These are phyloP conservation scores for Nidula microcarpa DNA, from an alignment of 768 basidiomycete species.

Conservation along the genomic window DNA sequence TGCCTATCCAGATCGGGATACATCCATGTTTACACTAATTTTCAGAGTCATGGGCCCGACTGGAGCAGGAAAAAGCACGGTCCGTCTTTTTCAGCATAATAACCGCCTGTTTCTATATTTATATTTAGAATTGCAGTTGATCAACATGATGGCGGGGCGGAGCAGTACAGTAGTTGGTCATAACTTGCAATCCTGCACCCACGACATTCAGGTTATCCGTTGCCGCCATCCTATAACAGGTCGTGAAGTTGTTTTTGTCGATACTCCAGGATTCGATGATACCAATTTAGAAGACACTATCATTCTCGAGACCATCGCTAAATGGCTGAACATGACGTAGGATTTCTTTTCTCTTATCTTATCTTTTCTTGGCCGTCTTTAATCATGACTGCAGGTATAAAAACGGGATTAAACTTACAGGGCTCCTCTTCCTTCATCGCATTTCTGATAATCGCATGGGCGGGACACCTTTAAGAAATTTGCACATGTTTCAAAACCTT, in stretches of 20 bases:
- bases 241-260: conserved; percentile 19
- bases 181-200: conserved; percentile 16
- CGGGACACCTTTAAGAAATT: conserved; percentile 2
- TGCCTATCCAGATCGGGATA: background rate
- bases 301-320: conserved; percentile 16
- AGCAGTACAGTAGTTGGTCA: conserved; percentile 15
- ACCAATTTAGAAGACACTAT: conserved; percentile 14
- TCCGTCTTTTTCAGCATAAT: conserved; percentile 2
- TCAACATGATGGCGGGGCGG: conserved; percentile 15
- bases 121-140: conserved; percentile 12
- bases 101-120: background rate
- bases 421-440: conserved; percentile 11
- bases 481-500: conserved; percentile 10
- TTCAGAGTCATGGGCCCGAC: conserved; percentile 20
- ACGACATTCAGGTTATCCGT: conserved; percentile 10
- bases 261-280: conserved; percentile 28
- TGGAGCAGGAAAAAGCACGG: conserved; percentile 19
- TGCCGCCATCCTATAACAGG: conserved; percentile 9
- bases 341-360: background rate
- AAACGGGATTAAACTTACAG: conserved; percentile 6
- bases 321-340: conserved; percentile 22
- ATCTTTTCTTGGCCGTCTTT: background rate
- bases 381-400: conserved; percentile 2
- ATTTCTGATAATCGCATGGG: conserved; percentile 12
- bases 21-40: background rate